Base-by-base conservation (phyloP, 495 filamentous ascomycete species). In the Aspergillus wentii region DNA sequence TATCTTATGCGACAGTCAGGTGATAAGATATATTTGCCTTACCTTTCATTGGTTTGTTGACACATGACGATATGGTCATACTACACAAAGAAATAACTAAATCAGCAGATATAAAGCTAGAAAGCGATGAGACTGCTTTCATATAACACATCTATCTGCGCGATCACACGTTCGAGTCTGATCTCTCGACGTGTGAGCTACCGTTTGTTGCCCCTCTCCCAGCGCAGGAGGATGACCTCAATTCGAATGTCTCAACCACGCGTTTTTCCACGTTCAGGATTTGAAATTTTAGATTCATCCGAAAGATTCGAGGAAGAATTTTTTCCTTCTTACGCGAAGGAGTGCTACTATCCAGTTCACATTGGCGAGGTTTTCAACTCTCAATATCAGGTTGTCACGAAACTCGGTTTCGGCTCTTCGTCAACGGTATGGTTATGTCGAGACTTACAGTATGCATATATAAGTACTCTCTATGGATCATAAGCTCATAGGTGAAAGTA, bases 401-500 rank as follows among this genome's bases (percentile, higher is more conserved):
- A 74, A 52, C 56, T 75, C 16, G 65, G 69, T 14, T 70, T 61
- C 30, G 71, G 71, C 1, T 48, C 64, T 9, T 53, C 47, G 19
- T 76, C 72, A 22, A 76, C 72, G 5, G 70, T 68, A 11, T 75
- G 70, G 70, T 54, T 77, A 27, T 66, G 59, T 39, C 59, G 59
- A 10, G 68, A 75, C 48, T 48, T 75, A 33, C 40, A 40, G 61
- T 61, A 56, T 40, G 63, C 50, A 38, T 30, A 20, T 15, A 30
- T 6, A 26, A n/a, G 40, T 33, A 38, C 15, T 10, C n/a, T n/a
- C n/a, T n/a, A n/a, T n/a, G n/a, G n/a, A n/a, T n/a, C n/a, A n/a
- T n/a, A n/a, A n/a, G n/a, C n/a, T n/a, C n/a, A n/a, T n/a, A n/a
- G n/a, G n/a, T n/a, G n/a, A 17, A 21, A 66, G 62, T 16, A 17